Evolutionary conservation across 768 basidiomycete species (phyloP), one percentile per base, ranked within the genome.

Genomic region (Boletus tylopilopsis): DNA sequence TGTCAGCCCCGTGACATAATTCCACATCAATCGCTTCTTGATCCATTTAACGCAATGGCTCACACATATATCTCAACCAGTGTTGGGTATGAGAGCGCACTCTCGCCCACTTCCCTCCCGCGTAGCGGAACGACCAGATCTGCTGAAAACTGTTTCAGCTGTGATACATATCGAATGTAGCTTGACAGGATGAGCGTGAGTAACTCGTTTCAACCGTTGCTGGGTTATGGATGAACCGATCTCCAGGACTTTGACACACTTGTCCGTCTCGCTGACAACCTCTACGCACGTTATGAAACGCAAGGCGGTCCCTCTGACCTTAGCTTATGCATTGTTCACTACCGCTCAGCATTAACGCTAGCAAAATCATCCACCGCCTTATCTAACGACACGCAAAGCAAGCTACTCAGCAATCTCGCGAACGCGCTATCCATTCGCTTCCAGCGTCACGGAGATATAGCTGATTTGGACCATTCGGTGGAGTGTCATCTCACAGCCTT

Each of bases 361-460:
- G 56, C 61, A n/a, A 57, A 18, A 15, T 51, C 54, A n/a, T 56
- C 56, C 34, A 46, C 42, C 7, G 18, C 45, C 13, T 44, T 65
- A 18, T 54, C 63, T 1, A 49, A 43, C 22, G 60, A 67, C 42
- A 53, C 35, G n/a, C 52, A 36, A 19, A 56, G 63, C 55, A 62
- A 64, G 45, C 19, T 66, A 13, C 47, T 63, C 27, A 56, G 58
- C n/a, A 64, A 67, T 32, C 63, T 67, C 13, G 65, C 64, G 23
- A 65, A 54, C 23, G 55, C 56, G 16, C 49, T 67, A 6, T 61
- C 59, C 32, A 55, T 53, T 12, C 65, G 66, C 29, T 67, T 66
- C 51, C 61, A 55, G 38, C 54, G 50, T 21, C 61, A 62, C 23
- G 58, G 62, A 0, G 60, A 63, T 38, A 47, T 58, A 29, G 51